Conservation (phyloP, 2,329 filamentous ascomycete genomes). For the Ceratocystis eucalypticola region DNA sequence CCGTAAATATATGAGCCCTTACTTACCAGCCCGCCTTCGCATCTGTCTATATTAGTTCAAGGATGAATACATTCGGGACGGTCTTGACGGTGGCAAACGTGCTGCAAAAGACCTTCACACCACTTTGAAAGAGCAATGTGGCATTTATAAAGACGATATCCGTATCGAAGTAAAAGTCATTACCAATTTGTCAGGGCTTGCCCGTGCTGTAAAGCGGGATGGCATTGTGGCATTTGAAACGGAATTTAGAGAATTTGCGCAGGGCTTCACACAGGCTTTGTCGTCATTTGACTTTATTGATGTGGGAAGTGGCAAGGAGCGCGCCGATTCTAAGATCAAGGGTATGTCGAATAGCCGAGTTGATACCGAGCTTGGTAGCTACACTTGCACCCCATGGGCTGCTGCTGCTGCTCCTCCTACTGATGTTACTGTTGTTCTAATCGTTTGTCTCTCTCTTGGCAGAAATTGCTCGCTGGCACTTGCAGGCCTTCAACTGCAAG, state of each 20-base stretch:
- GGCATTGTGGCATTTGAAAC: conserved; percentile 32
- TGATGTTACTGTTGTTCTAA: background rate
- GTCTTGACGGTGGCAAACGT: conserved; percentile 40
- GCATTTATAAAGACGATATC: conserved; percentile 32
- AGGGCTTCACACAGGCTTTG: conserved; percentile 46
- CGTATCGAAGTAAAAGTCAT: conserved; percentile 44
- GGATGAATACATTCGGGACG: conserved; percentile 39
- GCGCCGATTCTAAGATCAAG: conserved; percentile 46
- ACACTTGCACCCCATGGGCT: background rate
- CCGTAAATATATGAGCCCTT: no score
- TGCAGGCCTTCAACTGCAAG: conserved; percentile 48
- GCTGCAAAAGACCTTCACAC: conserved; percentile 38
- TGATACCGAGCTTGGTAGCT: no score
- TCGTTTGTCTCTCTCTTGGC: conserved; percentile 16
- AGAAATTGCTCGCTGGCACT: conserved; percentile 43
- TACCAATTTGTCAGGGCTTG: conserved; percentile 40
- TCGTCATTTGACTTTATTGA: conserved; percentile 51
- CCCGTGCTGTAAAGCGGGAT: conserved; percentile 36
- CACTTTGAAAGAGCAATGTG: conserved; percentile 35
- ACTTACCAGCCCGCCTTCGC: background rate
- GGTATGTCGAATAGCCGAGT: conserved; percentile 28
- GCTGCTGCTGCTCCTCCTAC: background rate
- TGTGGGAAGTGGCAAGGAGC: conserved; percentile 45
- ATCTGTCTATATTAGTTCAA: conserved; percentile 37
- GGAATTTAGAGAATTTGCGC: conserved; percentile 42